These are phyloP conservation scores for Boletus tomentosulus DNA, from an alignment of 768 basidiomycete species.

Conservation along the genomic window DNA sequence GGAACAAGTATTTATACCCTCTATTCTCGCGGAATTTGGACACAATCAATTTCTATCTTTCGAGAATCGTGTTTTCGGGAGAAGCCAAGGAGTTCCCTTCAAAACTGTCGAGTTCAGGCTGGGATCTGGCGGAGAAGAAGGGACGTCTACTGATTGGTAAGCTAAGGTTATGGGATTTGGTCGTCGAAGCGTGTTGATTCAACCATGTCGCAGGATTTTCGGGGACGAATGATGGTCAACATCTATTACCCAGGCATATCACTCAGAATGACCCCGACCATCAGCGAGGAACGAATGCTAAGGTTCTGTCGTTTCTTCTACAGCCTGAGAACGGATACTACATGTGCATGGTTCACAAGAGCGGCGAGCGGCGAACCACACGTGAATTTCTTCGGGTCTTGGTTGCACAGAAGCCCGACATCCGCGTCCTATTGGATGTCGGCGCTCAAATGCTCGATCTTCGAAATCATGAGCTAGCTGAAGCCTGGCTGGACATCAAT, in stretches of 20 bases:
- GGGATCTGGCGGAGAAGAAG: conserved; percentile 4
- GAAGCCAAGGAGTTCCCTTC: conserved; percentile 18
- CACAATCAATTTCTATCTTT: not conserved
- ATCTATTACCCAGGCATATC: conserved; percentile 32
- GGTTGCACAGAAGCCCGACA: conserved; percentile 27
- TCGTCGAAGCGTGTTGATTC: conserved; percentile 1
- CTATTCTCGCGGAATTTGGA: not conserved
- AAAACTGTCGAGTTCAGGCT: conserved; percentile 13
- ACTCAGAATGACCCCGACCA: conserved; percentile 14
- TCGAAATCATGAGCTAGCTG: conserved; percentile 36
- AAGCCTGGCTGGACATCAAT: conserved; percentile 34
- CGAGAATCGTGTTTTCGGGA: not conserved
- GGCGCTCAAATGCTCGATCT: conserved; percentile 52
- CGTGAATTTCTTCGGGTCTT: conserved; percentile 28
- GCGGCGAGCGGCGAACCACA: conserved; percentile 8
- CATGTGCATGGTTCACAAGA: not conserved
- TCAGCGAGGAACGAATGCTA: conserved; percentile 13
- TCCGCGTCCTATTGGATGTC: conserved; percentile 47
- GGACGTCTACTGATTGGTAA: not conserved
- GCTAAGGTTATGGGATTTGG: not conserved
- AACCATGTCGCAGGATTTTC: conserved; percentile 28
- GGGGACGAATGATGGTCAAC: conserved; percentile 35
- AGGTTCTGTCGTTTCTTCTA: conserved; percentile 16
- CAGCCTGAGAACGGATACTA: conserved; percentile 20
- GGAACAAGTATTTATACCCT: not conserved